Evolutionary conservation across 2,329 filamentous ascomycete genomes (phyloP), one percentile per base, ranked within the genome.

Genomic region (Aspergillus fijiensis): DNA sequence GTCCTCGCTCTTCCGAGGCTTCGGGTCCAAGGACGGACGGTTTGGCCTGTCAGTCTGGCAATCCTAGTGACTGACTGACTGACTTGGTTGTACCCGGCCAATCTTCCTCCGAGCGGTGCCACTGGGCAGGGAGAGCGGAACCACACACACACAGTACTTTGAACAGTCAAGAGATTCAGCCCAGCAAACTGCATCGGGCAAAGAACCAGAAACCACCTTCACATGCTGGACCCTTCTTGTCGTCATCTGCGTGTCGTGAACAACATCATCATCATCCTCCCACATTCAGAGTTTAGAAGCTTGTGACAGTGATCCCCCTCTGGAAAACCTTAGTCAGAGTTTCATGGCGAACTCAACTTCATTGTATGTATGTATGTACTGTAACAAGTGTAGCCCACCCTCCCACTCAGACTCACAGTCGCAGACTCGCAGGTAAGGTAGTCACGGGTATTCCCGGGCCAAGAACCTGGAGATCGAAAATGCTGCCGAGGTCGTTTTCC

Each of bases 401-500:
- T 9, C 7, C 27, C 27, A 23, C 5, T 27, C 27, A 27, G 0
- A 29, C 2, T 29, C 27, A 29, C 27, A 27, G 5, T 25, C 16
- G 29, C n/a, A 35, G 19, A 21, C 19, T 21, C 19, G 19, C 21
- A 21, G 21, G 21, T 21, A 21, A 21, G 33, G 11, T 35, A 35
- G 33, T 35, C 53, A 35, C 53, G 53, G 53, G 53, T 55, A 45
- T 58, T 59, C 57, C 62, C 62, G 62, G 62, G 51, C 51, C 45
- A 59, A 61, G 39, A 53, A 55, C 59, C 55, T 59, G 50, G 61
- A 61, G 50, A 55, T 51, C 23, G 12, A 27, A n/a, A 9, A 5
- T 23, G 39, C 51, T 57, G 61, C 61, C 61, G 61, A 63, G 61
- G 61, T 60, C 50, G 19, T 48, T 60, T 48, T 55, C 53, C 31